Base-by-base conservation (phyloP, 768 basidiomycete species). In the Trametes elegans region DNA sequence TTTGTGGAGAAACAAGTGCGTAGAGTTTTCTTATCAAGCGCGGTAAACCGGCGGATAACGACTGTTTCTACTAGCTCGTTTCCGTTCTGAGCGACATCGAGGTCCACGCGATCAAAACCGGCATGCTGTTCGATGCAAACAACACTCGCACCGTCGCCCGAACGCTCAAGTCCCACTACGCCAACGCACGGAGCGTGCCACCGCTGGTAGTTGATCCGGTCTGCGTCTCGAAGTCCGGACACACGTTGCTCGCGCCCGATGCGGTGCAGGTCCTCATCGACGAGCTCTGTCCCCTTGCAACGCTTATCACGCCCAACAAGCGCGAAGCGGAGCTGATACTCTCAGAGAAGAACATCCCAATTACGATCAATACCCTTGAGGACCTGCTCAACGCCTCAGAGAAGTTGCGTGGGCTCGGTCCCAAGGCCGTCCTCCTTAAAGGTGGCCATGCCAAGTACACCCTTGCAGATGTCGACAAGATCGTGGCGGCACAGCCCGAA, bases 161-260 rank as follows among this genome's bases (percentile, higher is more conserved):
- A 2, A 72, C 79, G 10, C 76, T 94, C 38, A 76, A 68, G 38
- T 36, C 60, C 0, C 72, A 76, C 57, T 81, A 77, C 63, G 48
- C 50, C 26, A 39, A 26, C 23, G 57, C 64, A 10, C 56, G 55
- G 9, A 16, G 18, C 5, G 59, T 70, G 26, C 78, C 84, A 0
- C 81, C 83, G 0, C 71, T 94, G 18, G 81, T 96, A 24, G 83
- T 90, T 57, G 94, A 98, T 66, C 93, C 94, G 0, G 93, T 98
- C 10, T 93, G 86, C 64, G 89, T 96, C 1, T 92, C 91, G 3
- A 96, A 93, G 0, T 92, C 90, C 0, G 93, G 93, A 2, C 90
- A 94, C 64, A 81, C 77, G 7, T 77, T 98, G 1, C 76, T 97
- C 8, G 76, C 85, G 5, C 71, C 79, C 14, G 79, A 82, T 10